These are phyloP conservation scores for Podochytrium sp. DNA, from an alignment of 192 early-diverging fungal species.

Conservation along the genomic window DNA sequence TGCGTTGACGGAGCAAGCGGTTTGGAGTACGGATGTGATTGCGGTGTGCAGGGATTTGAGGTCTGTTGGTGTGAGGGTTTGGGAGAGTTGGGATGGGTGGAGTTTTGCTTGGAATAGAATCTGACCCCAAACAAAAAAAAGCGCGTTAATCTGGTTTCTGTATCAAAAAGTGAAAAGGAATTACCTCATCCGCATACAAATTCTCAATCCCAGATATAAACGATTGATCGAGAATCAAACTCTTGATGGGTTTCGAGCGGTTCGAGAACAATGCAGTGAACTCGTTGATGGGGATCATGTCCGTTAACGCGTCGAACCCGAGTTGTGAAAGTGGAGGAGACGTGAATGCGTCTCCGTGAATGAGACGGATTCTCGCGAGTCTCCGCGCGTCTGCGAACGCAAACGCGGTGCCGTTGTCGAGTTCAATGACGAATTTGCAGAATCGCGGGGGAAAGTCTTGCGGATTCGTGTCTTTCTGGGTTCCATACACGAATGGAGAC, in stretches of 20 bases:
- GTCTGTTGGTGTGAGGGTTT: conserved; percentile 54
- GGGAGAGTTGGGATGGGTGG: conserved; percentile 65
- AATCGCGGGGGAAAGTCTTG: conserved; percentile 73
- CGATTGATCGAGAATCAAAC: conserved; percentile 73
- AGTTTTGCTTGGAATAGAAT: conserved; percentile 73
- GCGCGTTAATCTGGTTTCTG: background rate
- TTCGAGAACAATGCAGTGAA: conserved; percentile 51
- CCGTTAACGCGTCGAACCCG: conserved; percentile 76
- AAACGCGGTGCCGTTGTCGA: conserved; percentile 38
- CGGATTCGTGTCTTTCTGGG: too few species aligned
- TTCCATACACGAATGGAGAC: too few species aligned
- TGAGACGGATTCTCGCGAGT: conserved; percentile 67
- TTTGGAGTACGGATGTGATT: conserved; percentile 54
- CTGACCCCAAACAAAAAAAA: conserved; percentile 11
- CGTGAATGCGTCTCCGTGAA: conserved; percentile 50
- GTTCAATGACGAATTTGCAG: conserved; percentile 62
- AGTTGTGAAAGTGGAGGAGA: conserved; percentile 53
- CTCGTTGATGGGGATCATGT: conserved; percentile 52
- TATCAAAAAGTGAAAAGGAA: background rate
- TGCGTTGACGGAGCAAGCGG: conserved; percentile 66
- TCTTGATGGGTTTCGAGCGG: conserved; percentile 67
- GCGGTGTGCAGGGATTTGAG: conserved; percentile 47
- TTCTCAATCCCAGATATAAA: conserved; percentile 84
- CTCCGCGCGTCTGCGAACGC: conserved; percentile 73
- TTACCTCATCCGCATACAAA: conserved; percentile 82